phyloP scores from a whole-genome alignment of 2,329 filamentous ascomycete species.

The Fusarium gaditjirri region DNA sequence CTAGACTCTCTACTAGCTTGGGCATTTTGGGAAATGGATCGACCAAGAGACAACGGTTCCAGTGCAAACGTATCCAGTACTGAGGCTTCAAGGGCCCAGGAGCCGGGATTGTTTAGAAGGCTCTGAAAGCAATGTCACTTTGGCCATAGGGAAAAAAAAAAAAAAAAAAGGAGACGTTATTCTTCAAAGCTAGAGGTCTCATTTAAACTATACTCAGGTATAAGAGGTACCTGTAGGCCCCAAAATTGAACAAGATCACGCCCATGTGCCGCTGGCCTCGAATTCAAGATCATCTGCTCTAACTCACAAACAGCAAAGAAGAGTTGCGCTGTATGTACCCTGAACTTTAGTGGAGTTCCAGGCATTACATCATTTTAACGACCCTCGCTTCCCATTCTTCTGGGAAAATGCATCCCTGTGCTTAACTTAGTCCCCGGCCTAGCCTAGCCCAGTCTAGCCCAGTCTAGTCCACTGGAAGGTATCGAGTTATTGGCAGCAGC shows the following conservation, averaged over 20 bases:
- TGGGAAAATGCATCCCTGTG: conserved; percentile 36
- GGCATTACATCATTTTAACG: conserved; percentile 45
- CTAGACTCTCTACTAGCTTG: conserved; percentile 26
- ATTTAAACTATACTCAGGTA: not conserved
- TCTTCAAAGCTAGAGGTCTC: not conserved
- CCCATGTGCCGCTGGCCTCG: not conserved
- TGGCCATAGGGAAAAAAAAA: not conserved
- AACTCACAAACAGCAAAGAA: not conserved
- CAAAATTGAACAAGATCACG: not conserved
- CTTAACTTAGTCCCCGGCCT: conserved; percentile 15
- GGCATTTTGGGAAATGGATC: conserved; percentile 30
- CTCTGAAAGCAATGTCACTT: not conserved
- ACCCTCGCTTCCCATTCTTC: conserved; percentile 36
- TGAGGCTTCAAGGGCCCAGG: not conserved
- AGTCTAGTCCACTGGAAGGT: not conserved
- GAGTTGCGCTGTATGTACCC: conserved; percentile 6
- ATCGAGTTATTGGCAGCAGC: conserved; percentile 33
- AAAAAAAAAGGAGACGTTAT: not conserved
- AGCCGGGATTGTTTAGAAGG: conserved; percentile 8
- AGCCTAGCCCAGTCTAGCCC: not conserved
- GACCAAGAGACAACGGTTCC: conserved; percentile 15
- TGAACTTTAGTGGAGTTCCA: conserved; percentile 7
- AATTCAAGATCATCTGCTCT: not conserved
- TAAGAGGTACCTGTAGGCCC: not conserved
- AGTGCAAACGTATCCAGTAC: conserved; percentile 23